Base-by-base conservation (phyloP, 2,329 filamentous ascomycete genomes). In the Cladophialophora carrionii region DNA sequence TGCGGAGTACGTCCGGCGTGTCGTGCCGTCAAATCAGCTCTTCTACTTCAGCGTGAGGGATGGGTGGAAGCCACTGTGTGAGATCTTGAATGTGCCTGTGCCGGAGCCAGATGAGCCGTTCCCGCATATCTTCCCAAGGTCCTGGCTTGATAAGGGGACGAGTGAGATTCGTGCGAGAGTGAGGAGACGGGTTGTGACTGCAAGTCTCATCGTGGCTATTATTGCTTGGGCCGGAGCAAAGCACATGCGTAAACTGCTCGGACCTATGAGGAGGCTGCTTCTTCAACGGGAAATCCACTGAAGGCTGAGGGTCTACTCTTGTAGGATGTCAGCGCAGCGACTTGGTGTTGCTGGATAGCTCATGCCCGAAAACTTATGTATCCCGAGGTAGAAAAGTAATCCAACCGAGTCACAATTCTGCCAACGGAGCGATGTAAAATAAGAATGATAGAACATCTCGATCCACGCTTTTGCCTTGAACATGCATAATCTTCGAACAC, bases 21-120 rank as follows among this genome's bases (percentile, higher is more conserved):
- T 60, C 20, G 57, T 60, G 8, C 57, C 57, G 20, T 20, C 57
- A 12, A 14, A 37, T 8, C 57, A 53, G 48, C 57, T 60, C 46
- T 60, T 29, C 48, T 53, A 48, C 34, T 60, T 60, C 57, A 26
- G 53, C 34, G 57, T 60, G 7, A 41, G 29, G 48, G 31, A 32
- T 8, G 57, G 57, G 22, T 60, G 57, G 57, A 43, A 60, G 22
- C 57, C 57, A 12, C 46, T 60, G 22, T 60, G 57, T 37, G 46
- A 53, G 57, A 60, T 60, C 29, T 22, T 60, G 12, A 32, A 60
- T 4, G 57, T 52, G 8, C 48, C 46, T 7, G 48, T 52, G 8
- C 48, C 46, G 4, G 31, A 41, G 20, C 57, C 57, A 32, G 14
- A 53, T 29, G 31, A 52, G 17, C 57, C 57, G 8, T 60, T 60